Evolutionary conservation across 768 basidiomycete genomes (phyloP).

Genomic region (Ramaria sp.): DNA sequence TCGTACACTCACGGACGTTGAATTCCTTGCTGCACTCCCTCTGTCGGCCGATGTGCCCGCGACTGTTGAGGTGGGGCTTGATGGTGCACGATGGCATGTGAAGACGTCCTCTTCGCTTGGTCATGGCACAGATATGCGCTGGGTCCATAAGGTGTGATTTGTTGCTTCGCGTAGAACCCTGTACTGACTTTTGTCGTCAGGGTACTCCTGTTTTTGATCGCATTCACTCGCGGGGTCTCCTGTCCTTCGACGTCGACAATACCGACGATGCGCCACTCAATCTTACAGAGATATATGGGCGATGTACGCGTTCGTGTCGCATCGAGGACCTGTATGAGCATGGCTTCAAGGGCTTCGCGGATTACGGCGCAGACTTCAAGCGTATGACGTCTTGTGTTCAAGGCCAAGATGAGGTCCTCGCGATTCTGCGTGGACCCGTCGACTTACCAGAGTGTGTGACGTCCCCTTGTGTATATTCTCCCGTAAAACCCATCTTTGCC

Average conservation of each 20-base stretch:
- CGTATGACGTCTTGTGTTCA: constrained; percentile 17
- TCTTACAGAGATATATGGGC: constrained; percentile 5
- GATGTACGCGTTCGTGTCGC: neutral
- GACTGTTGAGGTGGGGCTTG: constrained; percentile 6
- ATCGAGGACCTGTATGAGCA: constrained; percentile 18
- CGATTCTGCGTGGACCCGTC: constrained; percentile 16
- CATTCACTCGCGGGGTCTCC: constrained; percentile 13
- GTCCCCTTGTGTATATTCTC: neutral
- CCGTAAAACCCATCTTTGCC: neutral
- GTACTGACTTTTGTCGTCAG: constrained; percentile 14
- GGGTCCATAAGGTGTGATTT: neutral
- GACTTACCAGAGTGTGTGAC: constrained; percentile 9
- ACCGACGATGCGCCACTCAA: constrained; percentile 8
- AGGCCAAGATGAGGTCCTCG: constrained; percentile 18
- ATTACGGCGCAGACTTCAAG: constrained; percentile 23
- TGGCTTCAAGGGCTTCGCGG: constrained; percentile 20
- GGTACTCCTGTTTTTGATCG: constrained; percentile 15
- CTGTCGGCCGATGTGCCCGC: constrained; percentile 16
- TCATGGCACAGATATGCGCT: neutral
- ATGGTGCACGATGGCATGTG: constrained; percentile 6
- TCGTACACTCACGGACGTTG: constrained; percentile 16
- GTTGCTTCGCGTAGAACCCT: constrained; percentile 2
- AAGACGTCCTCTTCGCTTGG: neutral
- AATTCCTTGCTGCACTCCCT: constrained; percentile 17
- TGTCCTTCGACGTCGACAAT: constrained; percentile 19